Percentiles rank a stretch among this genome's conserved stretches.
Evolutionary conservation across 768 basidiomycete genomes (phyloP).

Genomic region (Termitomyces sp.): DNA sequence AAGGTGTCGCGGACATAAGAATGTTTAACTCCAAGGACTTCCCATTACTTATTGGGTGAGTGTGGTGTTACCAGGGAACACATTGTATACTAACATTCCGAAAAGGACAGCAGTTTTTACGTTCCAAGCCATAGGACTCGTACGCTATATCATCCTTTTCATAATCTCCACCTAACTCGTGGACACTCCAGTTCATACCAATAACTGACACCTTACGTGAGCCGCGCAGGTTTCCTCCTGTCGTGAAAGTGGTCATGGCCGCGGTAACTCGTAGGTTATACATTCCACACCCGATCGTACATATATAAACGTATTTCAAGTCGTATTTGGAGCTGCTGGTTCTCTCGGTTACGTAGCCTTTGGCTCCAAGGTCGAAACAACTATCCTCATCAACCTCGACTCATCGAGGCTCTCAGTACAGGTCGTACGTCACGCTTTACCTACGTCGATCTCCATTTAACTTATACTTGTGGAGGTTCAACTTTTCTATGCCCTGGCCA

Average conservation of each 20-base stretch:
- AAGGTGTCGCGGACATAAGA: conserved; percentile 74
- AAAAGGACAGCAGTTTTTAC: conserved; percentile 92
- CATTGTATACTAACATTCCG: background rate
- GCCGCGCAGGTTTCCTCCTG: conserved; percentile 86
- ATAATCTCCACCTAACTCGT: background rate
- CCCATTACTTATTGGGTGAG: conserved; percentile 83
- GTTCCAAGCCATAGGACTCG: conserved; percentile 94
- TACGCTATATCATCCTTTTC: conserved; percentile 27
- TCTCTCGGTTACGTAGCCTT: conserved; percentile 85
- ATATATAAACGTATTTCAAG: conserved; percentile 22
- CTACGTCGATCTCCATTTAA: conserved; percentile 1
- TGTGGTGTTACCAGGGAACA: background rate
- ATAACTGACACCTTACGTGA: conserved; percentile 97
- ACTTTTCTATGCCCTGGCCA: conserved; percentile 88
- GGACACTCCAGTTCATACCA: conserved; percentile 64
- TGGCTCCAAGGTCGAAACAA: conserved; percentile 83
- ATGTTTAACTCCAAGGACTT: conserved; percentile 89
- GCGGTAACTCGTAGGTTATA: conserved; percentile 57
- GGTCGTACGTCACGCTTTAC: conserved; percentile 46
- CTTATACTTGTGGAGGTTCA: conserved; percentile 46
- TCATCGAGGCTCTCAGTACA: conserved; percentile 82
- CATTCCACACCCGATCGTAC: background rate
- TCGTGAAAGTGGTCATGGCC: conserved; percentile 86
- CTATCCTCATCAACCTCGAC: conserved; percentile 92
- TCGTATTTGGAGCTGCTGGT: conserved; percentile 85